Base-by-base conservation (phyloP, 139 green algal genomes). In the Ulvella scutata region DNA sequence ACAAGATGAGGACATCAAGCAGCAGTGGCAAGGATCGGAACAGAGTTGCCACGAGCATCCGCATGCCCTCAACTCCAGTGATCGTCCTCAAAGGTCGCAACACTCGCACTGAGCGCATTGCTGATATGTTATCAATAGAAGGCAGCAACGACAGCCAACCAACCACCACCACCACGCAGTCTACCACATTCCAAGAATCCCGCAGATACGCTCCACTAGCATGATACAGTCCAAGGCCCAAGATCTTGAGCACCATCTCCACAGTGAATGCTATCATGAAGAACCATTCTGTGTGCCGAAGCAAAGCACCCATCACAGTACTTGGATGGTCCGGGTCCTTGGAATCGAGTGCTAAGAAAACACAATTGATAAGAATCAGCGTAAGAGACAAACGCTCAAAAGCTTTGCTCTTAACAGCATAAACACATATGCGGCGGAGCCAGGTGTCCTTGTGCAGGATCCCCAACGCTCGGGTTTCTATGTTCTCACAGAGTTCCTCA, bases 31-130 rank as follows among this genome's bases (percentile, higher is more conserved):
- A 59, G 36, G 83, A 86, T 2, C 72, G 51, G 2, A 93, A 73
- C 61, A 94, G 76, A 21, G 89, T 90, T 10, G 73, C 72, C 36
- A 94, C 89, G 26, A 91, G 81, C 26, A 88, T 72, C 78, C 76
- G 72, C 60, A 89, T 80, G 40, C 81, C 78, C 21, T 43, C 62
- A 9, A 90, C 79, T 10, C 79, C 76, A 13, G 84, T 88, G 67
- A 90, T 86, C 3, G 84, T 85, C 2, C 89, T 81, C 61, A 94
- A 81, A 2, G 89, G 87, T 23, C 89, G 77, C 28, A 94, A 79
- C 31, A 89, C 87, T 3, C 89, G 77, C 17, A 94, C 79, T 21
- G 80, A 80, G 9, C 89, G 75, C 39, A 92, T 73, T 3, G 83
- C 82, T 21, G 86, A 90, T 31, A 84, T 79, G 38, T 84, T 89